Conservation (phyloP, 176 grass and related monocot genomes). For the barley (Hordeum vulgare) region DNA sequence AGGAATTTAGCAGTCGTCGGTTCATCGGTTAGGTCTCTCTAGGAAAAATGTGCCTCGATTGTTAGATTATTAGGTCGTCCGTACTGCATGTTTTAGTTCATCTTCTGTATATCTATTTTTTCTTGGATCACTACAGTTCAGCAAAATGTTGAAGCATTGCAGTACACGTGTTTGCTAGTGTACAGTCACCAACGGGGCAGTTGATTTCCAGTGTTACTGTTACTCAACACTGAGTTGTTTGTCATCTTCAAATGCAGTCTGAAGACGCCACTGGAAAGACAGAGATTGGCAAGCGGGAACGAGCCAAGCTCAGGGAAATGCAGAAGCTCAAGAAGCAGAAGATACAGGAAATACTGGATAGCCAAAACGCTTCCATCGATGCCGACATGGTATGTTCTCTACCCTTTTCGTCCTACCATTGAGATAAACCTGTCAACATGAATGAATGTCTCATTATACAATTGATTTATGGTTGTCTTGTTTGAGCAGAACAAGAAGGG, state of each 20-base stretch:
- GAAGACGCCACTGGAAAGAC: constrained; percentile 22
- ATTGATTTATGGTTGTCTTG: neutral
- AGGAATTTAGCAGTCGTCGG: neutral
- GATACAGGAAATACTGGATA: constrained; percentile 55
- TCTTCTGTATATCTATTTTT: neutral
- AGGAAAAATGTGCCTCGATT: neutral
- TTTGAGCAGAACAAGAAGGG: constrained; percentile 64
- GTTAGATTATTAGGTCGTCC: neutral
- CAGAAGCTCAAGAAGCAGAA: constrained; percentile 68
- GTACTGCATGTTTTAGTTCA: neutral
- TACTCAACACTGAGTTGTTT: neutral
- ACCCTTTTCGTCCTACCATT: neutral
- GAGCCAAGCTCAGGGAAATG: constrained; percentile 53
- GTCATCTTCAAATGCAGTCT: constrained; percentile 25
- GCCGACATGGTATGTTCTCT: constrained; percentile 51
- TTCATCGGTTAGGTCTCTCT: neutral
- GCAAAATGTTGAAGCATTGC: neutral
- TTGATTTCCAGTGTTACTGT: neutral
- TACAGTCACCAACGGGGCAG: neutral
- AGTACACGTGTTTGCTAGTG: neutral
- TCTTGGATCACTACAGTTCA: neutral
- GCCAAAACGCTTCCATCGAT: constrained; percentile 56
- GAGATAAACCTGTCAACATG: neutral
- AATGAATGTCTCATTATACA: neutral
- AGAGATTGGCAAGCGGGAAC: constrained; percentile 52